Conservation (phyloP, 768 basidiomycete species). For the Collybia nuda region DNA sequence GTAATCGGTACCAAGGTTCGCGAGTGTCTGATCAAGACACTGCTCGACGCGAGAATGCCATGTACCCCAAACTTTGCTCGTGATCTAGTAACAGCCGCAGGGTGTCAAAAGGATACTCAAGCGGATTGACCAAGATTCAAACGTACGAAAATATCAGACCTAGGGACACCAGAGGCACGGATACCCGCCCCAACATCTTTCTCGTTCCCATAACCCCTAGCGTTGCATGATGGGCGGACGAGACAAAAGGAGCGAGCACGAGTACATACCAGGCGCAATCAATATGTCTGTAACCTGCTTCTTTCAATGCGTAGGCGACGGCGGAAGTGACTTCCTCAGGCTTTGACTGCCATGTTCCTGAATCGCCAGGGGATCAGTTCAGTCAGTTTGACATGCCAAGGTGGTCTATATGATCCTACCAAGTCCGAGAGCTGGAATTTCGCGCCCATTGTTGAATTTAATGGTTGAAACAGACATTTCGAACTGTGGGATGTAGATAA, state of each 20-base stretch:
- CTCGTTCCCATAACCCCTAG: conserved; percentile 72
- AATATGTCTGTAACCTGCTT: conserved; percentile 73
- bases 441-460: conserved; percentile 59
- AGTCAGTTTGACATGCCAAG: conserved; percentile 1
- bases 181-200: conserved; percentile 83
- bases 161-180: conserved; percentile 70
- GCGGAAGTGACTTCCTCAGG: conserved; percentile 71
- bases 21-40: conserved; percentile 71
- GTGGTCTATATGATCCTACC: conserved; percentile 37
- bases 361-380: conserved; percentile 1
- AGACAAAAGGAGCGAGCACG: conserved; percentile 4
- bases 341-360: conserved; percentile 82
- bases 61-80: conserved; percentile 70
- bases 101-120: background rate
- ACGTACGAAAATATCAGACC: conserved; percentile 55
- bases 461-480: conserved; percentile 25
- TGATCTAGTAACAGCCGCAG: conserved; percentile 43
- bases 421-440: conserved; percentile 58
- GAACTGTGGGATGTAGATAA: conserved; percentile 1
- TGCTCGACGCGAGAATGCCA: conserved; percentile 73
- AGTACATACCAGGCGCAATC: conserved; percentile 56
- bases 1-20: conserved; percentile 81
- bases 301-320: conserved; percentile 72
- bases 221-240: background rate
- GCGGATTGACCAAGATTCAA: background rate